Percentiles rank a stretch among this genome's conserved stretches.
phyloP scores from a whole-genome alignment of 176 grass and related monocot genomes.

The Phoenix roebelenii region DNA sequence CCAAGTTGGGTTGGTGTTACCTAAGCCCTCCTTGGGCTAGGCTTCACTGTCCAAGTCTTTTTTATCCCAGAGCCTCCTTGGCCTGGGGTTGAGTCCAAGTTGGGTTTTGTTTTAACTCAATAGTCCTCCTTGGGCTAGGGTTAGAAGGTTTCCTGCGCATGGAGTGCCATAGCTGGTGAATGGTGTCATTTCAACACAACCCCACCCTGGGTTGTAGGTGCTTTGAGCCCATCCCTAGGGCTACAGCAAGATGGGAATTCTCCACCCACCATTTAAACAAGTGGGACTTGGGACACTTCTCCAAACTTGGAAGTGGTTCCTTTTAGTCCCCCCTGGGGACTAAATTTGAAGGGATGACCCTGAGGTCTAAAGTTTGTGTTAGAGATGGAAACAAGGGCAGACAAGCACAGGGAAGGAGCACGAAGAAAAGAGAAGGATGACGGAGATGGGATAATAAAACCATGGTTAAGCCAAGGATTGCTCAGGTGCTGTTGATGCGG shows the following conservation, averaged over 20 bases:
- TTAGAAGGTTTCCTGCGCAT: constrained; percentile 9
- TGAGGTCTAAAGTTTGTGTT: constrained; percentile 11
- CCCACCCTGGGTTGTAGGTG: constrained; percentile 51
- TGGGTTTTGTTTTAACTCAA: constrained; percentile 26
- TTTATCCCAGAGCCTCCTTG: constrained; percentile 30
- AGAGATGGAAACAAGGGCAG: constrained; percentile 31
- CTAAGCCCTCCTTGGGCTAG: constrained; percentile 31
- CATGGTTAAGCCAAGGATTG: constrained; percentile 99
- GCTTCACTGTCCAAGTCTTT: constrained; percentile 33
- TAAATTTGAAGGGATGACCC: constrained; percentile 43
- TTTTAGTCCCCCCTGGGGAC: constrained; percentile 31
- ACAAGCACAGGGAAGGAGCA: constrained; percentile 17
- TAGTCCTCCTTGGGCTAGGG: constrained; percentile 39
- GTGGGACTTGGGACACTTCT: constrained; percentile 34
- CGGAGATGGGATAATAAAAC: constrained; percentile 12
- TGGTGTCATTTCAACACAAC: constrained; percentile 52
- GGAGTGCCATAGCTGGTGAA: constrained; percentile 31
- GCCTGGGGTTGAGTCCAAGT: constrained; percentile 33
- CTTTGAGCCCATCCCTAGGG: constrained; percentile 76
- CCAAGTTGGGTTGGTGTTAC: constrained; percentile 17
- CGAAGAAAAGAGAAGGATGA: constrained; percentile 11
- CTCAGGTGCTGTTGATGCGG: constrained; percentile 62
- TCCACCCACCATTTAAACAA: constrained; percentile 50
- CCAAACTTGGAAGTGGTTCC: neutral
- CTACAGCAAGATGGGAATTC: constrained; percentile 31